A percentile compares a stretch with the other conserved stretches of the same genome.
Conservation (phyloP, 768 basidiomycete species). For the Lanmaoa pseudosensibilis region DNA sequence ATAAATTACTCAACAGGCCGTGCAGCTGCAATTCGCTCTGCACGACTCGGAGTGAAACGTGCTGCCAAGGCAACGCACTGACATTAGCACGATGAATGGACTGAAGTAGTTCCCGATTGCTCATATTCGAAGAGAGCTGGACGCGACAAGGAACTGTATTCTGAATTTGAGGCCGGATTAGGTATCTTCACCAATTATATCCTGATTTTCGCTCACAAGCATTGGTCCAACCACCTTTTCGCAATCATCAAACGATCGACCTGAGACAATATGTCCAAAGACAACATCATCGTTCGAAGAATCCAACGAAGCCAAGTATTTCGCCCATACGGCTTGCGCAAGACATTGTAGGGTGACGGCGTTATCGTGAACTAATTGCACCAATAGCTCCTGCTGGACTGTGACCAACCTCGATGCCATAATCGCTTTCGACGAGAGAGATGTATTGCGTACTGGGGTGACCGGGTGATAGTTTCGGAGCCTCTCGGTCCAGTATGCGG, state of each 20-base stretch:
- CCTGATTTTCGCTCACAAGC: slow-evolving; percentile 35
- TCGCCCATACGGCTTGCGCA: slow-evolving; percentile 35
- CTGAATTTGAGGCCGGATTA: slow-evolving; percentile 22
- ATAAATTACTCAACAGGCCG: slow-evolving; percentile 43
- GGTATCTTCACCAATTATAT: not conserved
- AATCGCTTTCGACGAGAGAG: slow-evolving; percentile 9
- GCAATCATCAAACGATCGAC: slow-evolving; percentile 40
- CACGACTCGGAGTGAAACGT: slow-evolving; percentile 44
- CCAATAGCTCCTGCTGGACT: slow-evolving; percentile 8
- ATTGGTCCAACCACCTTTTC: slow-evolving; percentile 49
- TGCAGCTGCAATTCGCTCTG: slow-evolving; percentile 35
- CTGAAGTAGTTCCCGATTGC: slow-evolving; percentile 37
- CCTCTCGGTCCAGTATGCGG: slow-evolving; percentile 38
- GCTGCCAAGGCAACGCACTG: slow-evolving; percentile 43
- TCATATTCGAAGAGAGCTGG: slow-evolving; percentile 22
- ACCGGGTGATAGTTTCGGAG: slow-evolving; percentile 26
- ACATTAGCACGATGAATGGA: slow-evolving; percentile 40
- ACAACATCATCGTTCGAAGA: slow-evolving; percentile 39
- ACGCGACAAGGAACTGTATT: slow-evolving; percentile 49
- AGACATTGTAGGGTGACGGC: slow-evolving; percentile 39
- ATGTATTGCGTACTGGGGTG: slow-evolving; percentile 18
- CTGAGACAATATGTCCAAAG: slow-evolving; percentile 49
- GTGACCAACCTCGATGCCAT: slow-evolving; percentile 13
- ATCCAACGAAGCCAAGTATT: slow-evolving; percentile 23
- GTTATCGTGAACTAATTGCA: slow-evolving; percentile 17